phyloP scores from a whole-genome alignment of 106 monocot species.

The Acorus gramineus region DNA sequence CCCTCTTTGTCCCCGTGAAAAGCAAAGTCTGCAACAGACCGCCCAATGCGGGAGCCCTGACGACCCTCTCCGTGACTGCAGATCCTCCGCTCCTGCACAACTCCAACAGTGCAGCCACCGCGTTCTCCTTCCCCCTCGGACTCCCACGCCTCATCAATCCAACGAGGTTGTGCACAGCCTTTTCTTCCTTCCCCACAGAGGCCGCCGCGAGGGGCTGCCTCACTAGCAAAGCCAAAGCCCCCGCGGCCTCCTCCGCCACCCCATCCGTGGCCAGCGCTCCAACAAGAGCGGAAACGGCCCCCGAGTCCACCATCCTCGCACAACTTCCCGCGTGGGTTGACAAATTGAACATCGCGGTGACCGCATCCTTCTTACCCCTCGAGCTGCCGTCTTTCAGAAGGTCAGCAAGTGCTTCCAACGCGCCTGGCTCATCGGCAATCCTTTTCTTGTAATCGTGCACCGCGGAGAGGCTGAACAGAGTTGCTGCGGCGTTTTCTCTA shows the following conservation, averaged over 20 bases:
- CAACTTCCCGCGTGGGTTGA: conserved; percentile 39
- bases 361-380: conserved; percentile 71
- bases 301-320: conserved; percentile 34
- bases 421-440: conserved; percentile 42
- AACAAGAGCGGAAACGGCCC: conserved; percentile 33
- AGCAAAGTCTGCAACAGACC: conserved; percentile 29
- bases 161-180: conserved; percentile 18
- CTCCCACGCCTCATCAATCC: conserved; percentile 50
- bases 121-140: conserved; percentile 58
- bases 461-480: conserved; percentile 61
- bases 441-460: conserved; percentile 62
- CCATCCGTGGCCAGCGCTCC: conserved; percentile 33
- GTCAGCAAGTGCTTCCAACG: conserved; percentile 31
- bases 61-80: conserved; percentile 23
- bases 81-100: conserved; percentile 37
- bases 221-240: conserved; percentile 48
- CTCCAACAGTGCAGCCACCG: conserved; percentile 42
- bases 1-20: conserved; percentile 51
- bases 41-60: conserved; percentile 24
- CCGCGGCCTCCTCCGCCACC: conserved; percentile 70
- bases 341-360: conserved; percentile 63
- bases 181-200: conserved; percentile 19
- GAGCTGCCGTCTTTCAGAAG: conserved; percentile 40
- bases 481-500: conserved; percentile 74
- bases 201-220: conserved; percentile 22